phyloP scores from a whole-genome alignment of 2,329 filamentous ascomycete species.

The Colletotrichum echinochloae region DNA sequence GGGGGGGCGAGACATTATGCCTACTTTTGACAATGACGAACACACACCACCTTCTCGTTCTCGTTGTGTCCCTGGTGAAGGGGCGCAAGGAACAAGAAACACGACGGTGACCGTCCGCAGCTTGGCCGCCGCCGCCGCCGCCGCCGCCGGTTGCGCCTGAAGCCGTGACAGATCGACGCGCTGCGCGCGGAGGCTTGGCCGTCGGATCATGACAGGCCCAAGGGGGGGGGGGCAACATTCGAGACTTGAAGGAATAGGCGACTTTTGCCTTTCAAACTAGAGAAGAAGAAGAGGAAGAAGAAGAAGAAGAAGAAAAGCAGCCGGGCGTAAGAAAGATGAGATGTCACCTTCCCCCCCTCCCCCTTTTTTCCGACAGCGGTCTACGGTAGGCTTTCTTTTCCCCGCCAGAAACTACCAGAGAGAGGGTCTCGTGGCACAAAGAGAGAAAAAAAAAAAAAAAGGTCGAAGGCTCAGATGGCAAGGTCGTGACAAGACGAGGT shows the following conservation, averaged over 20 bases:
- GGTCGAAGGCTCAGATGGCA: background rate
- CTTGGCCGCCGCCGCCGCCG: conserved; percentile 7
- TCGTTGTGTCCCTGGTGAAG: background rate
- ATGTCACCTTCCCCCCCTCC: background rate
- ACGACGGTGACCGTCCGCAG: background rate
- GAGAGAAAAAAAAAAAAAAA: too few relatives aligned
- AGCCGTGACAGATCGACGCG: conserved; percentile 13
- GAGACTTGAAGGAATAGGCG: background rate
- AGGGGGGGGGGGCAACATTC: too few relatives aligned
- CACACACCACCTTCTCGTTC: background rate
- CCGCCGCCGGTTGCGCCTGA: too few relatives aligned
- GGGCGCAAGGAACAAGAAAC: background rate
- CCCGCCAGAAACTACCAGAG: background rate
- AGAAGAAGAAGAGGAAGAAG: too few relatives aligned
- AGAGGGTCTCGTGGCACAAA: too few relatives aligned
- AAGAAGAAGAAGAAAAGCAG: background rate
- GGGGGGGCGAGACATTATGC: conserved; percentile 1
- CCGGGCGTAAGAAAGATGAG: background rate
- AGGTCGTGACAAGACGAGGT: background rate
- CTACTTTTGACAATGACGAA: conserved; percentile 7
- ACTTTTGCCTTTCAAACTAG: background rate
- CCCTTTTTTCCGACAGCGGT: too few relatives aligned
- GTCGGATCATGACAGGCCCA: conserved; percentile 36
- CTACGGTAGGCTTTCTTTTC: background rate
- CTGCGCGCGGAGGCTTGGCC: conserved; percentile 29